These are phyloP conservation scores for Penicillium oxalicum DNA, from an alignment of 2,329 filamentous ascomycete species.

Conservation along the genomic window DNA sequence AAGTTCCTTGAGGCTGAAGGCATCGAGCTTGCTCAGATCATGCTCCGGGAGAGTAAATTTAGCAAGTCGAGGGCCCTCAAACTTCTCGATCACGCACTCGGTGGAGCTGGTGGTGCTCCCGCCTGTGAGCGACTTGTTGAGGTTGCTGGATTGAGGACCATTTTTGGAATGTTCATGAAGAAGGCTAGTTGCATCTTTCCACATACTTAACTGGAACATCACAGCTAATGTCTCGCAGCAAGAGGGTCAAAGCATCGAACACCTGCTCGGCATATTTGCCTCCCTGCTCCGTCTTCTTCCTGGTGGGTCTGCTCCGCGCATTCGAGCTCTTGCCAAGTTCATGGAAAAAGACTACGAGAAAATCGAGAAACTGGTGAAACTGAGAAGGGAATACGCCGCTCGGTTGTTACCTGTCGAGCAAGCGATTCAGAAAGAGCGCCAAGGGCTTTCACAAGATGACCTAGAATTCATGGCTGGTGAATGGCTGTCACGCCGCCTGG, in stretches of 20 bases:
- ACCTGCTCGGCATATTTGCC: conserved; percentile 77
- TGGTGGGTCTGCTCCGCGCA: conserved; percentile 68
- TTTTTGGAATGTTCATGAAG: conserved; percentile 87
- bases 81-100: conserved; percentile 74
- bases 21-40: conserved; percentile 82
- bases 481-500: conserved; percentile 68
- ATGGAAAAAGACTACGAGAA: conserved; percentile 92
- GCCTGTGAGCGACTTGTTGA: conserved; percentile 75
- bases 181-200: conserved; percentile 39
- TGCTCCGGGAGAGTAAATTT: conserved; percentile 83
- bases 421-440: conserved; percentile 55
- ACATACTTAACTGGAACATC: background rate
- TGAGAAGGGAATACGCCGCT: conserved; percentile 65
- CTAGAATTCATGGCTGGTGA: conserved; percentile 59
- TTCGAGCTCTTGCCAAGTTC: conserved; percentile 86
- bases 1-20: conserved; percentile 88
- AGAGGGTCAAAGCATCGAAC: conserved; percentile 63
- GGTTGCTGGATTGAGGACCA: conserved; percentile 72
- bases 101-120: conserved; percentile 50
- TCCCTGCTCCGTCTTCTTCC: conserved; percentile 75
- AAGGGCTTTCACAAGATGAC: conserved; percentile 51
- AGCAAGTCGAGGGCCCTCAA: conserved; percentile 72
- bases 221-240: conserved; percentile 41
- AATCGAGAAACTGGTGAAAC: conserved; percentile 61
- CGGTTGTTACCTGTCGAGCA: conserved; percentile 59